Evolutionary conservation across 164 flowering plant species (phyloP).

Genomic region (Liriodendron chinense): DNA sequence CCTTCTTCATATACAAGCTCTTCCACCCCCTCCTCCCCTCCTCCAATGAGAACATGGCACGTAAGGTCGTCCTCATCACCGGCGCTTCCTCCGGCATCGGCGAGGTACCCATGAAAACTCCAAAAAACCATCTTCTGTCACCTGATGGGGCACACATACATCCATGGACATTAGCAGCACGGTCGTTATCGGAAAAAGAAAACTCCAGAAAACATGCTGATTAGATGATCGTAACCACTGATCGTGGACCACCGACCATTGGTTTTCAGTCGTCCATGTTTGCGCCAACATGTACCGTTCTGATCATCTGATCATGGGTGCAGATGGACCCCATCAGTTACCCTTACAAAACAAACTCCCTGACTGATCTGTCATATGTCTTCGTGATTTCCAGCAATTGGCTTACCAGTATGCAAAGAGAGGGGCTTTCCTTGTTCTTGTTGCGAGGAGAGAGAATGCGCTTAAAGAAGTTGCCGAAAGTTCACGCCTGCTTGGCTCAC

Average conservation of each 20-base stretch:
- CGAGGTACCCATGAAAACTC: conserved; percentile 3
- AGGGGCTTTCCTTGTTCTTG: conserved; percentile 53
- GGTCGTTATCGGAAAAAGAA: no score
- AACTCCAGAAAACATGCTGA: no score
- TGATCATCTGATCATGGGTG: no score
- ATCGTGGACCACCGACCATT: background rate
- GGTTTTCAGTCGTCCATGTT: background rate
- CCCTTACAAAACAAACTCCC: background rate
- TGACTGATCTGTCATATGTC: background rate
- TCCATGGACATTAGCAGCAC: no score
- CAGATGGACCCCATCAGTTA: no score
- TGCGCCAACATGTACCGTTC: no score
- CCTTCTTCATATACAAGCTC: conserved; percentile 3
- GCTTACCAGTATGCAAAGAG: conserved; percentile 67
- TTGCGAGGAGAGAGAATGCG: conserved; percentile 48
- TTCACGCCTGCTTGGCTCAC: conserved; percentile 44
- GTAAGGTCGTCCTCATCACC: conserved; percentile 17
- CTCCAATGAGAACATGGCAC: background rate
- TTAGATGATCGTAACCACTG: background rate
- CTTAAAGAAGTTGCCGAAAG: conserved; percentile 40
- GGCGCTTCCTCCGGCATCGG: conserved; percentile 20
- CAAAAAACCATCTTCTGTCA: background rate
- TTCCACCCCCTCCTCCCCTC: background rate
- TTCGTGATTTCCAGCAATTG: conserved; percentile 27
- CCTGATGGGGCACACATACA: no score